These are phyloP conservation scores for Alternaria novae-zelandiae DNA, from an alignment of 2,329 filamentous ascomycete genomes.

Conservation along the genomic window DNA sequence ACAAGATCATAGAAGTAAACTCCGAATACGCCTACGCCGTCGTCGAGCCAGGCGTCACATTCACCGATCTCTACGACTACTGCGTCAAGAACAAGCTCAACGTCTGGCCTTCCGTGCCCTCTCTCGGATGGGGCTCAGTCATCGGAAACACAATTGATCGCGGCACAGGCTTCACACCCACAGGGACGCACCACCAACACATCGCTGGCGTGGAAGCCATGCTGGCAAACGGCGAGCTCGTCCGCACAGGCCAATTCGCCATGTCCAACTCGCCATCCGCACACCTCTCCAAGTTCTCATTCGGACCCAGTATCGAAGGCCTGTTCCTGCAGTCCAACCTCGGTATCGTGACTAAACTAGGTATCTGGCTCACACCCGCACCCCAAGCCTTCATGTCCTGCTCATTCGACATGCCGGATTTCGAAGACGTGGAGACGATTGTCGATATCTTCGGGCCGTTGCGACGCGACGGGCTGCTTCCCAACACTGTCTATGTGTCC, in stretches of 20 bases:
- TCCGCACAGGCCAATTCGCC: constrained; percentile 49
- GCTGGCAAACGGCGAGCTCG: constrained; percentile 42
- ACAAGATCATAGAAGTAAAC: constrained; percentile 54
- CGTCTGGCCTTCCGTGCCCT: constrained; percentile 43
- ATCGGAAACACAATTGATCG: constrained; percentile 51
- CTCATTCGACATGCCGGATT: constrained; percentile 54
- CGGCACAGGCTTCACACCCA: constrained; percentile 51
- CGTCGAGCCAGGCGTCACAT: constrained; percentile 48
- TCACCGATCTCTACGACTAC: constrained; percentile 42
- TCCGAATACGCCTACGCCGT: constrained; percentile 54
- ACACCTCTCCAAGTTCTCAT: constrained; percentile 46
- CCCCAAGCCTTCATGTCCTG: constrained; percentile 57
- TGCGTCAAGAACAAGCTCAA: constrained; percentile 38
- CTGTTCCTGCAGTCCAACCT: constrained; percentile 61
- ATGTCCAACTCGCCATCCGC: constrained; percentile 52
- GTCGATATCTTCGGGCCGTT: constrained; percentile 55
- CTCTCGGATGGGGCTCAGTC: constrained; percentile 45
- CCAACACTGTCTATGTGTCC: constrained; percentile 54
- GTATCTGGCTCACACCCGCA: constrained; percentile 41
- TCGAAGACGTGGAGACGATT: constrained; percentile 55
- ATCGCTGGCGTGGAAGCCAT: constrained; percentile 49
- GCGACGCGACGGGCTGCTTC: constrained; percentile 53
- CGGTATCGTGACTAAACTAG: constrained; percentile 56
- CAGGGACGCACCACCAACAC: constrained; percentile 46
- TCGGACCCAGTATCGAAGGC: constrained; percentile 49